Base-by-base conservation (phyloP, 2,329 filamentous ascomycete species). In the Corynespora cassiicola region DNA sequence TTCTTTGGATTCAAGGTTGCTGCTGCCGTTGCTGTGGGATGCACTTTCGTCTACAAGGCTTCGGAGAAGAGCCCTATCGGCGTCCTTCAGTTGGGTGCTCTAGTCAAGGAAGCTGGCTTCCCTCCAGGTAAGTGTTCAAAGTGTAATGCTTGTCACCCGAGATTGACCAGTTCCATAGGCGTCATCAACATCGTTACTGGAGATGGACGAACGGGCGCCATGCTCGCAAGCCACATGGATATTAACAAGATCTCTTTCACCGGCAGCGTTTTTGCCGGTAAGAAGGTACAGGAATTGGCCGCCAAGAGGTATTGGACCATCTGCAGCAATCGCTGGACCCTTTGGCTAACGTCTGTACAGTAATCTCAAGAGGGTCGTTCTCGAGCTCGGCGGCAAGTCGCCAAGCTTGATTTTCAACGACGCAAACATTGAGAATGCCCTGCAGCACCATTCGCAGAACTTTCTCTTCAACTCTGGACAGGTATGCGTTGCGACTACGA, bases 401-500 rank as follows among this genome's bases (percentile, higher is more conserved):
- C 73, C 73, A 10, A 65, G 65, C 19, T 63, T 76, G 12, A 65
- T 76, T 25, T 75, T 76, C 52, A 52, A 68, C 20, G 72, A 75
- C 42, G 72, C 69, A 50, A 68, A 78, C 48, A 61, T 78, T 8
- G 68, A 76, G n/a, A 64, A 72, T 27, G 75, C 73, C 4, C 43
- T 60, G 2, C 17, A 33, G 11, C 48, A 56, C 32, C 46, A 53
- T 31, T 50, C 46, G 14, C 47, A 50, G n/a, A 48, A 43, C 28
- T 62, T 84, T 36, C 71, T 76, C 39, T 68, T 71, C 47, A 75
- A 80, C 54, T 75, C 74, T 25, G 78, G 79, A 0, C 81, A 85
- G 51, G 72, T 74, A 1, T 85, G 82, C 58, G 72, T 80, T 50
- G 79, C 81, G 0, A 80, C 77, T 38, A 77, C 76, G 4, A 70